Percentiles rank a stretch among this genome's conserved stretches.
Evolutionary conservation across 345 rosid genomes (phyloP).

Genomic region (Gossypium thurberi): DNA sequence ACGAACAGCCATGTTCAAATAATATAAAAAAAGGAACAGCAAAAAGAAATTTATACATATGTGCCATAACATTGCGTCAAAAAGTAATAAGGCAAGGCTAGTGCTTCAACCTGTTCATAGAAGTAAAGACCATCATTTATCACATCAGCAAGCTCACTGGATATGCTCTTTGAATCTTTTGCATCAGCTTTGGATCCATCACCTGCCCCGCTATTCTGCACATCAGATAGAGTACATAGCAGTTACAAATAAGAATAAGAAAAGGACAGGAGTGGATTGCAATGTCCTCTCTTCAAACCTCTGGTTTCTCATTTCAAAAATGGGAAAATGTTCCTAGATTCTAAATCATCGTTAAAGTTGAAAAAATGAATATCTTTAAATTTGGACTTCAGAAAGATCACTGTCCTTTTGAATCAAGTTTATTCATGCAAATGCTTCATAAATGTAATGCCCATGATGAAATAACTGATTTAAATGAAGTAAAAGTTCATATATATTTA

Average conservation of each 20-base stretch:
- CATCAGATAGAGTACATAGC: neutral
- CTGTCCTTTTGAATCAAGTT: neutral
- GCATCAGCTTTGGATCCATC: slow-evolving; percentile 37
- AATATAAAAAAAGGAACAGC: neutral
- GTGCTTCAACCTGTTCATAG: slow-evolving; percentile 79
- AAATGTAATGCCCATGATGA: neutral
- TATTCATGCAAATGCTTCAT: neutral
- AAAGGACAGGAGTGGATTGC: neutral
- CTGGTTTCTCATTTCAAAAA: no score
- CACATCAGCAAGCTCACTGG: slow-evolving; percentile 74
- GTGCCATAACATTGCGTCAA: neutral
- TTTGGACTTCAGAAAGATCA: neutral
- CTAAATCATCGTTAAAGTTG: neutral
- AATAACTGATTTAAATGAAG: neutral
- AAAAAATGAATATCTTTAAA: neutral
- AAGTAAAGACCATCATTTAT: slow-evolving; percentile 85
- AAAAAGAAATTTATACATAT: slow-evolving; percentile 4
- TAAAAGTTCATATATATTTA: neutral
- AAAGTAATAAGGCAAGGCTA: neutral
- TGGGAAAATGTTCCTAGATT: neutral
- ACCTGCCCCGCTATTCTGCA: slow-evolving; percentile 64
- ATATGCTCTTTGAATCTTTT: slow-evolving; percentile 44
- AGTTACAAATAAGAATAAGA: neutral
- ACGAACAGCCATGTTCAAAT: neutral
- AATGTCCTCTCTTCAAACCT: neutral